phyloP scores from a whole-genome alignment of 2,329 filamentous ascomycete genomes.

The Pyrenophora seminiperda region DNA sequence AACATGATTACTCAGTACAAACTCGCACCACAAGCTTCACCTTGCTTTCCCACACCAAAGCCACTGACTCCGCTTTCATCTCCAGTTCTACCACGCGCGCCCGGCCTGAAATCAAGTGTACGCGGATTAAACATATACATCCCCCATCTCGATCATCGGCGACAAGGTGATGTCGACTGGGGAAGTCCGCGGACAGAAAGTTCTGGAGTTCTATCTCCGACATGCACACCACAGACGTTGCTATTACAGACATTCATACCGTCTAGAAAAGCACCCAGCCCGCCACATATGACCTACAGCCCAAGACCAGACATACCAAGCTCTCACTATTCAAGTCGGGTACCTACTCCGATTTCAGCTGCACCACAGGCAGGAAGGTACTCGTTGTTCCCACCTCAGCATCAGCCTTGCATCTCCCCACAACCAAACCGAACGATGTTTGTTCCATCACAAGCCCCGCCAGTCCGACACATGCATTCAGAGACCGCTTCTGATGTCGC shows the following conservation, averaged over 20 bases:
- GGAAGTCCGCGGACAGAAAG: slow-evolving; percentile 37
- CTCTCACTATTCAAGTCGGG: slow-evolving; percentile 12
- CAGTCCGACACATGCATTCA: slow-evolving; percentile 3
- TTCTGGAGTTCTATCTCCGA: slow-evolving; percentile 34
- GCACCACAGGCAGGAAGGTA: slow-evolving; percentile 10
- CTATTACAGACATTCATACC: slow-evolving; percentile 22
- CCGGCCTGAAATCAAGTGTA: slow-evolving; percentile 24
- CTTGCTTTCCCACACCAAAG: slow-evolving; percentile 24
- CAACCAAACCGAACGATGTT: background rate
- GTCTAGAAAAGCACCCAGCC: slow-evolving; percentile 18
- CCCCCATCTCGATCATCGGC: slow-evolving; percentile 15
- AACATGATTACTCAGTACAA: slow-evolving; percentile 15
- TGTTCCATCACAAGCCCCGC: background rate
- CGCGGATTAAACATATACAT: slow-evolving; percentile 33
- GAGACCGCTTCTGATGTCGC: background rate
- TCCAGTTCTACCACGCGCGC: slow-evolving; percentile 18
- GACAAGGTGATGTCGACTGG: slow-evolving; percentile 10
- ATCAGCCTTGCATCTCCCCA: background rate
- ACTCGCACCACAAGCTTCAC: slow-evolving; percentile 28
- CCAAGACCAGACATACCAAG: slow-evolving; percentile 7
- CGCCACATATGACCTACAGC: slow-evolving; percentile 21
- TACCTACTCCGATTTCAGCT: slow-evolving; percentile 9
- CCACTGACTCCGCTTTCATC: slow-evolving; percentile 29
- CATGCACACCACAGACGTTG: slow-evolving; percentile 30
- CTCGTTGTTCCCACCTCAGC: slow-evolving; percentile 14